Evolutionary conservation across 257 asterid genomes (phyloP), one percentile per base, ranked within the genome.

Genomic region (Penstemon barbatus): DNA sequence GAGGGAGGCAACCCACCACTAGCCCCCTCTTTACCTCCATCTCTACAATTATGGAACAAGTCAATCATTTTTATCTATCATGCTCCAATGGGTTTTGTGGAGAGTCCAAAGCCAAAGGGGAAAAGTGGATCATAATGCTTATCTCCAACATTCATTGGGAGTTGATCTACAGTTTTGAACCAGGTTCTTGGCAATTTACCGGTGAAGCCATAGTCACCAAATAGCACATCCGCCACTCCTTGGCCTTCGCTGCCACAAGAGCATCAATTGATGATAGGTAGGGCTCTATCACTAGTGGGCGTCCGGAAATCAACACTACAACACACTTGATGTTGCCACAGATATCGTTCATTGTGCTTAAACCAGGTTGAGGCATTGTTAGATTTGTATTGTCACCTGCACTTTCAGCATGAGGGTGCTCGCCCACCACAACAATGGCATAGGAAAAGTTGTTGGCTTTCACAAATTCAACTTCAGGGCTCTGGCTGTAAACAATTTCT

Each of bases 391-490:
- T 77, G 74, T 84, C 89, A 3, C 89, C 87, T 0, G 44, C 43
- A 1, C 61, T n/a, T 65, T 84, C 89, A 0, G 82, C 81, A 58
- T 84, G 81, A n/a, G 89, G 81, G n/a, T 8, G n/a, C 74, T 84
- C 90, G 11, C 90, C 90, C 6, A 82, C 82, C 1, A 73, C 90
- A 13, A 84, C 87, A 54, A 82, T 71, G 8, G 82, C 83, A 11
- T 80, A 82, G 8, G 75, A 62, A 9, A 77, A 82, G 1, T 75
- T 62, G 8, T 45, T 76, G 57, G 67, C 45, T 56, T 69, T 62
- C 0, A 82, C 43, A 42, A 59, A 75, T 0, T 77, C 57, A 0
- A 56, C 4, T 5, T 58, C 66, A 0, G 84, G 81, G 8, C 46
- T 73, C 15, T 81, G 70, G 4, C 63, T 73, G 62, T 79, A 79